Base-by-base conservation (phyloP, 768 basidiomycete genomes). In the Xerocomellus dryophilus region DNA sequence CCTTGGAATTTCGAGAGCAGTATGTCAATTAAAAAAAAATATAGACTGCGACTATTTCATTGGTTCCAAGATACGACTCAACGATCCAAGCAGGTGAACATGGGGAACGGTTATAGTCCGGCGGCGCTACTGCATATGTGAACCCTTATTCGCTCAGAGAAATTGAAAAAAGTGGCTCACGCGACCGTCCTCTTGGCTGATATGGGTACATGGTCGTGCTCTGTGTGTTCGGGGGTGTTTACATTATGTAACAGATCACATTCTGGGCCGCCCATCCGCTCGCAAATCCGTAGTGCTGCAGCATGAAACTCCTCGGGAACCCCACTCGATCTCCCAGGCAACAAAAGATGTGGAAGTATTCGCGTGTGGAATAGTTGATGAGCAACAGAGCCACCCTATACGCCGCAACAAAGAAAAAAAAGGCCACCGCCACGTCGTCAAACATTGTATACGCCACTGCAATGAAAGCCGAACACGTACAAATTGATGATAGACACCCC, bases 401-500 rank as follows among this genome's bases (percentile, higher is more conserved):
- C 11, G 44, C 23, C 36, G 5, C 23, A 2, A 46, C 21, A 18
- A 15, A 18, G 21, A 27, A 21, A 7, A 25, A n/a, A 29, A 23
- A 36, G 12, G 74, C 56, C 29, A 11, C 50, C 9, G 23, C n/a
- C 15, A 53, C 8, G 18, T 35, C 17, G 21, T 55, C 47, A 57
- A 36, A 21, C 5, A 40, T n/a, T 41, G 25, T 18, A 32, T 36
- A 35, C 4, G 10, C 17, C 71, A 18, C 55, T 27, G 27, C 10
- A 71, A 57, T 11, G 74, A 64, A 58, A 60, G 43, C 9, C 35
- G 53, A 48, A 32, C 48, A 76, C 89, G 54, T 63, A 93, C 90
- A 68, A 85, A 89, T 74, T 93, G 88, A 62, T 86, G 82, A 62
- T 83, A 90, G 12, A 91, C 78, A 7, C 84, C 88, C 21, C 90